These are phyloP conservation scores for Lasiosphaeriaceae sp. DNA, from an alignment of 495 filamentous ascomycete genomes.

Conservation along the genomic window DNA sequence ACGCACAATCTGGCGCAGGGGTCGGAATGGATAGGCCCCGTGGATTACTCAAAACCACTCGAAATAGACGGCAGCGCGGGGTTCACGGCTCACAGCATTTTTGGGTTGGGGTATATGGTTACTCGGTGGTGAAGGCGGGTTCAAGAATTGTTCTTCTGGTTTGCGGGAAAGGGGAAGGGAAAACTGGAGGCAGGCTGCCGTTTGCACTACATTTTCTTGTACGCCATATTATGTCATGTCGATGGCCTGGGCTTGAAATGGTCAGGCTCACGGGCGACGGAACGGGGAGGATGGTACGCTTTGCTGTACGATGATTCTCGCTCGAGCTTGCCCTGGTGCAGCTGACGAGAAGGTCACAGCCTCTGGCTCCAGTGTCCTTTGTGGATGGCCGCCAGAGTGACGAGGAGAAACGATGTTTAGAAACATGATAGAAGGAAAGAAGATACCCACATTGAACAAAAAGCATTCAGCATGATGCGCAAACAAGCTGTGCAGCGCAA, in stretches of 20 bases:
- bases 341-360: too few species aligned
- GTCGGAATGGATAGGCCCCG: neutral
- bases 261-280: neutral
- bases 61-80: neutral
- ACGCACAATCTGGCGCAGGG: neutral
- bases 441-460: too few species aligned
- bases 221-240: neutral
- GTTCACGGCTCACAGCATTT: neutral
- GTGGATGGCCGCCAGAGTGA: too few species aligned
- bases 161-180: neutral
- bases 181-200: neutral
- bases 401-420: too few species aligned
- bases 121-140: neutral
- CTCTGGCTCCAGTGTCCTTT: too few species aligned
- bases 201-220: neutral
- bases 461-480: too few species aligned
- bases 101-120: neutral
- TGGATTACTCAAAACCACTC: neutral
- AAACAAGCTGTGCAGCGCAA: too few species aligned
- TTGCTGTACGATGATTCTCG: neutral
- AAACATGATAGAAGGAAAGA: too few species aligned
- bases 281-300: neutral
- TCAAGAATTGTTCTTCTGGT: neutral
- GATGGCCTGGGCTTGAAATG: neutral
- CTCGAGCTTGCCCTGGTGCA: neutral